phyloP scores from a whole-genome alignment of 495 filamentous ascomycete genomes.

The Hamigera avellanea region DNA sequence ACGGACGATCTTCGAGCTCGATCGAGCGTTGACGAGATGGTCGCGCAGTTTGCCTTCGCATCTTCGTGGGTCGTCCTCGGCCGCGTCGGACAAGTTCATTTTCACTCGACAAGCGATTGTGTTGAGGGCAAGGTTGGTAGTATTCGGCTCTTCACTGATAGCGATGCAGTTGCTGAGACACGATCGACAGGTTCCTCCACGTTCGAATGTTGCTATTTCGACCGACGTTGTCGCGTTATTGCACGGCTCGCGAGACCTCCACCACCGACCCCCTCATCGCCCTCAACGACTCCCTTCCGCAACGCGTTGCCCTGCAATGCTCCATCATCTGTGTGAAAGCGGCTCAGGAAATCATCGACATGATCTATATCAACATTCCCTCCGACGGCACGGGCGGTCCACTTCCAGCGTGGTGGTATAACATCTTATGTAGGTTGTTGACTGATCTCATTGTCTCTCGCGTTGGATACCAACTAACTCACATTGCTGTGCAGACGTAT shows the following conservation, averaged over 20 bases:
- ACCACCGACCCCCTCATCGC: conserved; percentile 12
- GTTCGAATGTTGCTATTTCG: conserved; percentile 27
- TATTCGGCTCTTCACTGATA: not conserved
- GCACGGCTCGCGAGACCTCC: conserved; percentile 17
- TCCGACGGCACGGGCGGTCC: conserved; percentile 21
- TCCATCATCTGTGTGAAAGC: conserved; percentile 26
- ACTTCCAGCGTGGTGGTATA: conserved; percentile 31
- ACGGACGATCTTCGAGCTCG: conserved; percentile 24
- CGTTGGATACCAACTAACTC: too few relatives aligned
- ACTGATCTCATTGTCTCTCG: not conserved
- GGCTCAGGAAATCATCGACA: conserved; percentile 23
- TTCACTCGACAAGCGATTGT: conserved; percentile 26
- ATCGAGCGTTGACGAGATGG: conserved; percentile 23
- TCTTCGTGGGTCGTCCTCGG: conserved; percentile 7
- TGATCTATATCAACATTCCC: conserved; percentile 23
- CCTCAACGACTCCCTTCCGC: conserved; percentile 23
- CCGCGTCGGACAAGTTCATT: conserved; percentile 7
- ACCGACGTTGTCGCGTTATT: conserved; percentile 24
- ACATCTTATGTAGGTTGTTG: conserved; percentile 28
- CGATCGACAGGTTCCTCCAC: conserved; percentile 18
- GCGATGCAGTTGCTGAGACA: not conserved
- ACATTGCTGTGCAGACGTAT: conserved; percentile 17
- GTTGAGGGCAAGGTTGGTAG: conserved; percentile 17
- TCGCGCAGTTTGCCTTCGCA: conserved; percentile 18
- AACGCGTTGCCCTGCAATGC: conserved; percentile 25